Conservation (phyloP, 2,329 filamentous ascomycete genomes). For the Exophiala spinifera region DNA sequence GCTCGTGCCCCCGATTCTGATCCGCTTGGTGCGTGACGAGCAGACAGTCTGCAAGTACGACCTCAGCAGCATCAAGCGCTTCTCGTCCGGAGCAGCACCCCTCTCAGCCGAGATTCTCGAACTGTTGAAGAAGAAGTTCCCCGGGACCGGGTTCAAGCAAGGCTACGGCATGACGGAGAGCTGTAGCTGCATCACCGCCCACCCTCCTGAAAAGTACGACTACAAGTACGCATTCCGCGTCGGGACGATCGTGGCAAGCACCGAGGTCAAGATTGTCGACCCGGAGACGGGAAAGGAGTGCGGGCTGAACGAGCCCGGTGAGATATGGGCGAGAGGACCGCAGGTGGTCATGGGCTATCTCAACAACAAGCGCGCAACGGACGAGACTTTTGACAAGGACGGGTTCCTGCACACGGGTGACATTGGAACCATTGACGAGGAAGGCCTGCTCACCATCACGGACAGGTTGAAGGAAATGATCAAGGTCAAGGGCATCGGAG, state of each 20-base stretch:
- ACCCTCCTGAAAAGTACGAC: conserved; percentile 54
- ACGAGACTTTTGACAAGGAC: conserved; percentile 63
- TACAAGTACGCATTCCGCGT: conserved; percentile 55
- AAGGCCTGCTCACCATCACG: conserved; percentile 65
- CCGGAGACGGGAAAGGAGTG: conserved; percentile 51
- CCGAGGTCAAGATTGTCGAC: conserved; percentile 58
- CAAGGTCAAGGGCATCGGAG: conserved; percentile 53
- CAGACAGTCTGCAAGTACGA: conserved; percentile 54
- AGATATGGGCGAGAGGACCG: conserved; percentile 70
- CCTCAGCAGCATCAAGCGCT: conserved; percentile 53
- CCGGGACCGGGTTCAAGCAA: conserved; percentile 59
- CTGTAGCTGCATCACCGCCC: conserved; percentile 61
- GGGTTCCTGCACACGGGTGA: conserved; percentile 63
- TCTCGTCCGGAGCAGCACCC: conserved; percentile 61
- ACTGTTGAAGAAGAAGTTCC: conserved; percentile 55
- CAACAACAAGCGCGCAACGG: conserved; percentile 68
- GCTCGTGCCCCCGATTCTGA: conserved; percentile 60
- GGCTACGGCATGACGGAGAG: conserved; percentile 68
- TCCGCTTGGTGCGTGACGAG: conserved; percentile 57
- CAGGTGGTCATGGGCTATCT: conserved; percentile 78
- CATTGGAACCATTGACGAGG: conserved; percentile 57
- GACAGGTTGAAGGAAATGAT: conserved; percentile 63
- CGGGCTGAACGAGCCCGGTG: conserved; percentile 52
- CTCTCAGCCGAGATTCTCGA: conserved; percentile 56
- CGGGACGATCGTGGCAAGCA: conserved; percentile 52